Conservation (phyloP, 2,329 filamentous ascomycete species). For the Colletotrichum paranaense region DNA sequence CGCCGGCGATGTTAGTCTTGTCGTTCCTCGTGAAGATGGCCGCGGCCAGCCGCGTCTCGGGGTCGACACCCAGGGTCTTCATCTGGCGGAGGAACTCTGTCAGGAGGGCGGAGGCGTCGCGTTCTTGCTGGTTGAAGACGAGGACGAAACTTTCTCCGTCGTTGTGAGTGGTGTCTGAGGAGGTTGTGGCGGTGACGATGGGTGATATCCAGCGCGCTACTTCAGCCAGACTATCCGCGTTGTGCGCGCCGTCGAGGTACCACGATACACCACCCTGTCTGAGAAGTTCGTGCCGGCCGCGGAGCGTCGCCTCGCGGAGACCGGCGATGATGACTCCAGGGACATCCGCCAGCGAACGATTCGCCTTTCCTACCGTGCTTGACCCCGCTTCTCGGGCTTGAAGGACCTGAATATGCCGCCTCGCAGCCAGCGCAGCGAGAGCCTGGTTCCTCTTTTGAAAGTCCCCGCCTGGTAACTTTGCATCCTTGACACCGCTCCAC, state of each 20-base stretch:
- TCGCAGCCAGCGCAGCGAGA: constrained; percentile 60
- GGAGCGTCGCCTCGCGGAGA: constrained; percentile 79
- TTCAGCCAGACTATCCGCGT: constrained; percentile 85
- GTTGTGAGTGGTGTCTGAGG: too few species aligned
- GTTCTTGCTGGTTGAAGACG: constrained; percentile 89
- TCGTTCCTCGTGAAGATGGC: constrained; percentile 69
- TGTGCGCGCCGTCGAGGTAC: constrained; percentile 96
- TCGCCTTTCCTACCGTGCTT: constrained; percentile 21
- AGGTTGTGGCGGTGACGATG: constrained; percentile 48
- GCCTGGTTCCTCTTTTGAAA: constrained; percentile 72
- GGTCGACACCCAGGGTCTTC: neutral
- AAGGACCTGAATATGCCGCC: constrained; percentile 36
- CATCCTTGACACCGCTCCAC: constrained; percentile 43
- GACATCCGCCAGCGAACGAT: constrained; percentile 44
- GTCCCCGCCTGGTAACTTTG: constrained; percentile 61
- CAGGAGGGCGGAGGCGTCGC: constrained; percentile 66
- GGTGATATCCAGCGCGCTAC: constrained; percentile 84
- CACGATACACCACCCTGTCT: constrained; percentile 71
- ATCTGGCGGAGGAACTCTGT: constrained; percentile 54
- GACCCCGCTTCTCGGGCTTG: constrained; percentile 58
- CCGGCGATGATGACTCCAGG: constrained; percentile 76
- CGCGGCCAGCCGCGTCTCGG: constrained; percentile 68
- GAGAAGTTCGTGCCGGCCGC: constrained; percentile 80
- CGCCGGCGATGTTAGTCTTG: neutral
- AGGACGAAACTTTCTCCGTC: constrained; percentile 55